Percentiles rank a stretch among this genome's conserved stretches.
Evolutionary conservation across 371 early-diverging fungal species (phyloP).

Genomic region (Basidiobolus meristosporus): DNA sequence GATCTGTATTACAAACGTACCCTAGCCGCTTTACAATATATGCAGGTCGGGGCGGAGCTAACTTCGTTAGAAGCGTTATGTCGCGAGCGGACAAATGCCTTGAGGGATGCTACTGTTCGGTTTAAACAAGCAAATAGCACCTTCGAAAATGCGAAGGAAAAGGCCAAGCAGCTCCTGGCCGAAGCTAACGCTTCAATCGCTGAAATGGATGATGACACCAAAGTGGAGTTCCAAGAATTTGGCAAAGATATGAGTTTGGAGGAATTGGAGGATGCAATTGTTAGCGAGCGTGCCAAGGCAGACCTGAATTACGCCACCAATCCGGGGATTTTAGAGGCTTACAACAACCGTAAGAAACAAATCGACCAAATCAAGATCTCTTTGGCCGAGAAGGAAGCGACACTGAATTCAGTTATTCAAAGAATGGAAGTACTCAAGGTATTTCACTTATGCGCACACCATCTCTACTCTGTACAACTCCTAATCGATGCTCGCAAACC

Average conservation of each 20-base stretch:
- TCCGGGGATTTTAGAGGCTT: conserved; percentile 37
- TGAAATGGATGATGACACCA: conserved; percentile 16
- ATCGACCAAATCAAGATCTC: too few species aligned
- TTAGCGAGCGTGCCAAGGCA: conserved; percentile 21
- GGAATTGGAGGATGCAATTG: conserved; percentile 22
- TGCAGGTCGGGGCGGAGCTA: too few species aligned
- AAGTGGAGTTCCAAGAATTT: conserved; percentile 24
- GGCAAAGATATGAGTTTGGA: conserved; percentile 10
- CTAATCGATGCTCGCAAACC: too few species aligned
- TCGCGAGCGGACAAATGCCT: too few species aligned
- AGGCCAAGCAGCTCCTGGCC: conserved; percentile 14
- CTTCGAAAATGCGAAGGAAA: conserved; percentile 12
- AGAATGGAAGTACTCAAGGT: conserved; percentile 14
- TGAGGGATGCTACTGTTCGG: too few species aligned
- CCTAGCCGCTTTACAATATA: too few species aligned
- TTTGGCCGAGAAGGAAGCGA: conserved; percentile 10
- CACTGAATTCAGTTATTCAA: conserved; percentile 7
- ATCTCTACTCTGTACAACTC: too few species aligned
- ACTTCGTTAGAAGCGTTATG: too few species aligned
- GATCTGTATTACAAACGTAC: too few species aligned
- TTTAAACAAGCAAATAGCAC: conserved; percentile 7
- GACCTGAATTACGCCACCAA: conserved; percentile 19
- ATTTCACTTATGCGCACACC: too few species aligned
- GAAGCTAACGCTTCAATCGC: conserved; percentile 18
- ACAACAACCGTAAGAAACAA: conserved; percentile 27